Evolutionary conservation across 2,329 filamentous ascomycete species (phyloP).

Genomic region (Fusarium dimerum): DNA sequence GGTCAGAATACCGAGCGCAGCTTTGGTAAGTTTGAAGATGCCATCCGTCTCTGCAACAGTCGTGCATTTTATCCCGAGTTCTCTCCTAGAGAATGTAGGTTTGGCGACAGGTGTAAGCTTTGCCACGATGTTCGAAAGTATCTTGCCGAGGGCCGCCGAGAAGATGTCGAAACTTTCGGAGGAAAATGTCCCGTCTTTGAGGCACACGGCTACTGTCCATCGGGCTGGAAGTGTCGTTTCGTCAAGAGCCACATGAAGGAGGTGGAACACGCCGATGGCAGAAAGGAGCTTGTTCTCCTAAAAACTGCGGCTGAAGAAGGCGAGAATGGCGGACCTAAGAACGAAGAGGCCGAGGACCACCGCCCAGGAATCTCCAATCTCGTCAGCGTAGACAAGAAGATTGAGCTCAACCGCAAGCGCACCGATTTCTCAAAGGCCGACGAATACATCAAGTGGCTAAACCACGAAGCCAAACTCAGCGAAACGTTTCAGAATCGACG

Average conservation of each 20-base stretch:
- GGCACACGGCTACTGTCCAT: constrained; percentile 71
- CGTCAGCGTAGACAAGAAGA: constrained; percentile 69
- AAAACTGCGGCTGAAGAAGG: constrained; percentile 30
- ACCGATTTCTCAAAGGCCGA: constrained; percentile 73
- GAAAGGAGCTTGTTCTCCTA: constrained; percentile 76
- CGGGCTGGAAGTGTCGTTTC: constrained; percentile 95
- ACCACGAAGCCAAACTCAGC: constrained; percentile 54
- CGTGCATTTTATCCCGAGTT: constrained; percentile 75
- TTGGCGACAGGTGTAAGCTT: constrained; percentile 77
- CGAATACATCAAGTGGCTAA: constrained; percentile 74
- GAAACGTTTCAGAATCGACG: constrained; percentile 43
- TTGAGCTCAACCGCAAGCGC: constrained; percentile 72
- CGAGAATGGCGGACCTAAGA: constrained; percentile 32
- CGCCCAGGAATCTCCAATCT: constrained; percentile 74
- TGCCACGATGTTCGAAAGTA: constrained; percentile 87
- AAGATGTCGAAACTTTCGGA: constrained; percentile 74
- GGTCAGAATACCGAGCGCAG: constrained; percentile 79
- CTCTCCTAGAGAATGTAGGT: constrained; percentile 74
- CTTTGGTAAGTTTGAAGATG: constrained; percentile 80
- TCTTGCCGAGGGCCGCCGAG: constrained; percentile 76
- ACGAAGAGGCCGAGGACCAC: constrained; percentile 49
- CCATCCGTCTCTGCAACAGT: constrained; percentile 75
- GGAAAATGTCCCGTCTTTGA: constrained; percentile 83
- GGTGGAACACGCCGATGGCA: constrained; percentile 73
- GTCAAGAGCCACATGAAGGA: constrained; percentile 85